Percentiles rank a stretch among this genome's conserved stretches.
These are phyloP conservation scores for Leishmania guyanensis DNA, from an alignment of 208 protist genomes.

Conservation along the genomic window DNA sequence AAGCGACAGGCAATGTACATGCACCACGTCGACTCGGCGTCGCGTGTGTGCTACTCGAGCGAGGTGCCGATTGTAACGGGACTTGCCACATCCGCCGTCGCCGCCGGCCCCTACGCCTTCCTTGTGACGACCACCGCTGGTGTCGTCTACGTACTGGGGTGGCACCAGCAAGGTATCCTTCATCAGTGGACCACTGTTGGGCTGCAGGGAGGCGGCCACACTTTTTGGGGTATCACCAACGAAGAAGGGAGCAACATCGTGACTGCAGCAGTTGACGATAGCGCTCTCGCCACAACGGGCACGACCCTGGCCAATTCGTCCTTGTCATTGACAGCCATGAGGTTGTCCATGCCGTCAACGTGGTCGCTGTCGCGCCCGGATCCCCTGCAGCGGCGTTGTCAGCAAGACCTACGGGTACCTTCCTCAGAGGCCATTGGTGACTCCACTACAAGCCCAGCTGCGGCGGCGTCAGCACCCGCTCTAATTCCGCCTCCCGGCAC, in stretches of 20 bases:
- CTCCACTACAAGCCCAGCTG: not conserved
- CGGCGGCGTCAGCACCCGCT: not conserved
- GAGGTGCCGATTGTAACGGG: slow-evolving; percentile 47
- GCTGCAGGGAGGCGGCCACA: slow-evolving; percentile 29
- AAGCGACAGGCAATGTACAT: slow-evolving; percentile 19
- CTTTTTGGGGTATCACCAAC: slow-evolving; percentile 10
- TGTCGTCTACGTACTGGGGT: slow-evolving; percentile 66
- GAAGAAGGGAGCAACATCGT: not conserved
- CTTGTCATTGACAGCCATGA: not conserved
- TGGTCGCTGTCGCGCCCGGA: slow-evolving; percentile 6
- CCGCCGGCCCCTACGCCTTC: slow-evolving; percentile 55
- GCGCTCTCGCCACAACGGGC: not conserved
- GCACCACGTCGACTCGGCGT: slow-evolving; percentile 30
- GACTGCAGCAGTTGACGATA: not conserved
- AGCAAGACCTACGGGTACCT: not conserved
- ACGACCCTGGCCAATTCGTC: slow-evolving; percentile 10
- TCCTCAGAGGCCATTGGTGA: not conserved
- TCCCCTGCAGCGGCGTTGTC: slow-evolving; percentile 28
- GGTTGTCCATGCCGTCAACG: not conserved
- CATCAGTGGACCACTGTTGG: slow-evolving; percentile 49
- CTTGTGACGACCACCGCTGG: slow-evolving; percentile 66
- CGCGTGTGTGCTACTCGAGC: slow-evolving; percentile 44
- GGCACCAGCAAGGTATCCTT: slow-evolving; percentile 48
- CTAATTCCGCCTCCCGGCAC: slow-evolving; percentile 14
- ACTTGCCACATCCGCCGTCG: slow-evolving; percentile 35